Evolutionary conservation across 495 filamentous ascomycete genomes (phyloP).

Genomic region (Trichoderma erinaceum): DNA sequence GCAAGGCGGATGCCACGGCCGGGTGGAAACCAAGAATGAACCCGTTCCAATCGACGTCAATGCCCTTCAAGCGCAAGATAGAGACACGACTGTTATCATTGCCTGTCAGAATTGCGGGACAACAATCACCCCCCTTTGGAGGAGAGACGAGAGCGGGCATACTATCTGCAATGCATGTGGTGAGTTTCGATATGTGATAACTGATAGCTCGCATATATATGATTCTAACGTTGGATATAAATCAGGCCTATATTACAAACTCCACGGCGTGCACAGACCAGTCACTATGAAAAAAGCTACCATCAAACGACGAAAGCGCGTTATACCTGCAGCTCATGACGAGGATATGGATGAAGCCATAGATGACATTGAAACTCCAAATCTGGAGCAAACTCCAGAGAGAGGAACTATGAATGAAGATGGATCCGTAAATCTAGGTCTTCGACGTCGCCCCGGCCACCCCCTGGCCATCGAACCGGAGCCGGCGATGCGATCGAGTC

Average conservation of each 20-base stretch:
- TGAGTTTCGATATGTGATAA: constrained; percentile 42
- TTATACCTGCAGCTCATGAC: constrained; percentile 72
- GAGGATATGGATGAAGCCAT: constrained; percentile 35
- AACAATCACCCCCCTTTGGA: constrained; percentile 93
- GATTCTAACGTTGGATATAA: constrained; percentile 17
- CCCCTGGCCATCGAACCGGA: constrained; percentile 44
- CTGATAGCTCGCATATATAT: constrained; percentile 15
- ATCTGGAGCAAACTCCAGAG: constrained; percentile 33
- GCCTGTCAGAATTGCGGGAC: constrained; percentile 98
- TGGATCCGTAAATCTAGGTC: constrained; percentile 54
- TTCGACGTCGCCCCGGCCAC: constrained; percentile 42
- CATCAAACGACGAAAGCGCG: constrained; percentile 93
- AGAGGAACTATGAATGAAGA: constrained; percentile 47
- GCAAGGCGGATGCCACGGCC: constrained; percentile 27
- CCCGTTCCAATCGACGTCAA: constrained; percentile 42
- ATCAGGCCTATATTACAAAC: constrained; percentile 90
- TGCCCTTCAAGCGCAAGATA: constrained; percentile 36
- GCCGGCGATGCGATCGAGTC: constrained; percentile 31
- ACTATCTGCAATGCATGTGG: constrained; percentile 99
- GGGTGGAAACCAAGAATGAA: constrained; percentile 26
- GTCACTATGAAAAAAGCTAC: constrained; percentile 95
- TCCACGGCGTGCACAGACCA: constrained; percentile 87
- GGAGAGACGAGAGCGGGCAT: constrained; percentile 89
- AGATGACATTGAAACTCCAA: constrained; percentile 39
- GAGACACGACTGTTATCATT: constrained; percentile 65